A percentile compares a stretch with the other conserved stretches of the same genome.
Evolutionary conservation across 768 basidiomycete species (phyloP).

Genomic region (Leccinellum luteum): DNA sequence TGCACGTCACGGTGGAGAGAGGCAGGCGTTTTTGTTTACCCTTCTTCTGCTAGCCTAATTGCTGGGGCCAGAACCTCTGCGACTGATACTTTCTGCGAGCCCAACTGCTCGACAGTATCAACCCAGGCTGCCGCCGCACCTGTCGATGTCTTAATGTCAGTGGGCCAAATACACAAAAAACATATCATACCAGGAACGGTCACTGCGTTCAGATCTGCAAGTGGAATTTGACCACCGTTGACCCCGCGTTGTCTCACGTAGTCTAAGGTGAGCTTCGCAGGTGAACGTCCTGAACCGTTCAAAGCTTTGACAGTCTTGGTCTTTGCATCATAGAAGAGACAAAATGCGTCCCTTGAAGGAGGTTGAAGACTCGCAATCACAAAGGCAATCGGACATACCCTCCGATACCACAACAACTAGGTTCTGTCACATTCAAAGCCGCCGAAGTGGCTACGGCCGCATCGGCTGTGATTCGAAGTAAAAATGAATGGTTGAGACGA

Average conservation of each 20-base stretch:
- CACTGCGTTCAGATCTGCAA: slow-evolving; percentile 84
- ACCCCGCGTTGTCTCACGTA: slow-evolving; percentile 70
- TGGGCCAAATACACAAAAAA: neutral
- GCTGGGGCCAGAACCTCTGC: slow-evolving; percentile 85
- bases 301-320: slow-evolving; percentile 81
- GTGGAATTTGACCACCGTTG: slow-evolving; percentile 65
- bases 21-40: slow-evolving; percentile 44
- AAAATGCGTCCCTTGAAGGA: slow-evolving; percentile 74
- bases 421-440: slow-evolving; percentile 90
- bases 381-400: slow-evolving; percentile 47
- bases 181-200: slow-evolving; percentile 66
- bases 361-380: slow-evolving; percentile 10
- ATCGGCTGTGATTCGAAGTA: slow-evolving; percentile 54
- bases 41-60: slow-evolving; percentile 87
- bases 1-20: neutral
- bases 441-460: slow-evolving; percentile 93
- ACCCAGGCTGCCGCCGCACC: slow-evolving; percentile 96
- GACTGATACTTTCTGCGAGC: slow-evolving; percentile 60
- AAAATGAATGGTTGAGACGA: neutral
- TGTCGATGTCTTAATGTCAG: slow-evolving; percentile 27
- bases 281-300: slow-evolving; percentile 91
- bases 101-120: slow-evolving; percentile 81
- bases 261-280: slow-evolving; percentile 73
- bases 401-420: slow-evolving; percentile 87
- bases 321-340: slow-evolving; percentile 86